Percentiles rank a stretch among this genome's conserved stretches.
Conservation (phyloP, 805 yeast species). For the Kurtzmaniella fragi region DNA sequence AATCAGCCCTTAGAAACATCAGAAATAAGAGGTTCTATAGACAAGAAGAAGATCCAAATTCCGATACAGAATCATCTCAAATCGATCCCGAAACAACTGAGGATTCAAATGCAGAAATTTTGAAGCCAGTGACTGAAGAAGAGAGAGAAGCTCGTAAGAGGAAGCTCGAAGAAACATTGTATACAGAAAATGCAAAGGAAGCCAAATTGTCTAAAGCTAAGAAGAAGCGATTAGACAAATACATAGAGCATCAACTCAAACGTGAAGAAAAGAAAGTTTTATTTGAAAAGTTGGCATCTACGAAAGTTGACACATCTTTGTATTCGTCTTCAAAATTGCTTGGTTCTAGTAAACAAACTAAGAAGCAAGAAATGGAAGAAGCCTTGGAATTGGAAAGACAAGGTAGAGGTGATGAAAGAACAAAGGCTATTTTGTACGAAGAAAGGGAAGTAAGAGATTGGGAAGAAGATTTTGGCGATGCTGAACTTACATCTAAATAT, state of each 20-base stretch:
- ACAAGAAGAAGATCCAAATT: slow-evolving; percentile 32
- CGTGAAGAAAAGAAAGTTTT: slow-evolving; percentile 82
- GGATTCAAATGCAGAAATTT: slow-evolving; percentile 57
- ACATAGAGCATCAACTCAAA: slow-evolving; percentile 83
- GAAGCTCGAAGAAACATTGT: slow-evolving; percentile 51
- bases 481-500: slow-evolving; percentile 1
- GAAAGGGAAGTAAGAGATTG: slow-evolving; percentile 60
- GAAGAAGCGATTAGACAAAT: slow-evolving; percentile 79
- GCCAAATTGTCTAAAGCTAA: slow-evolving; percentile 66
- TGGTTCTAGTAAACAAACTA: slow-evolving; percentile 71
- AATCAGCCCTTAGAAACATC: slow-evolving; percentile 59
- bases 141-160: slow-evolving; percentile 66
- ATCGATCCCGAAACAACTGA: slow-evolving; percentile 5
- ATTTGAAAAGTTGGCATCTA: slow-evolving; percentile 63
- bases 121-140: slow-evolving; percentile 57
- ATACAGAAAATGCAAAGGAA: slow-evolving; percentile 53
- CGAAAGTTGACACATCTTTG: slow-evolving; percentile 64
- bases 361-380: slow-evolving; percentile 64
- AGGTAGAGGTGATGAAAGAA: slow-evolving; percentile 63
- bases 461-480: slow-evolving; percentile 24
- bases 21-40: slow-evolving; percentile 66
- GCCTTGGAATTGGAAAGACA: slow-evolving; percentile 68
- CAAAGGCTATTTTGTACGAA: slow-evolving; percentile 63
- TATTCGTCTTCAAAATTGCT: slow-evolving; percentile 71
- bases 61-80: slow-evolving; percentile 13